These are phyloP conservation scores for Candida nanaspora DNA, from an alignment of 805 yeast species.

Conservation along the genomic window DNA sequence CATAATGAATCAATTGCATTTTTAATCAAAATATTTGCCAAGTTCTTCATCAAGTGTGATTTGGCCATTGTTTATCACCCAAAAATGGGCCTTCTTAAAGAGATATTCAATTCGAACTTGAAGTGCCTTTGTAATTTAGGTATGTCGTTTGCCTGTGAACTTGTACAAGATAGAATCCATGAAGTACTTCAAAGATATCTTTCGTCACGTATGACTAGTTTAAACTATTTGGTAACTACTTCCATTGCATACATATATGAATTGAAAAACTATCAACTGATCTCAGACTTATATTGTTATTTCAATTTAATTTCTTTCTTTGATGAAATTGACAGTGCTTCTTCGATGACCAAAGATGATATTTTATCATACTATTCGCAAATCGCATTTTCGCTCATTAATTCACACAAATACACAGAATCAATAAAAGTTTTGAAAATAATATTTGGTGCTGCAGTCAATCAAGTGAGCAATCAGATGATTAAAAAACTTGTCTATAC, in stretches of 20 bases:
- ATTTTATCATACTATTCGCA: constrained; percentile 12
- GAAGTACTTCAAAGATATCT: background rate
- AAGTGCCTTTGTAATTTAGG: background rate
- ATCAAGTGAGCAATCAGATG: background rate
- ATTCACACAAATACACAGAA: constrained; percentile 7
- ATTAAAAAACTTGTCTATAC: constrained; percentile 1
- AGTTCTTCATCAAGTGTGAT: background rate
- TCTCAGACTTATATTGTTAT: constrained; percentile 2
- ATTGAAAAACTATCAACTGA: background rate
- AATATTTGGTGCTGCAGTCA: constrained; percentile 11
- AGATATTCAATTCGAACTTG: background rate
- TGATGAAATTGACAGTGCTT: constrained; percentile 8
- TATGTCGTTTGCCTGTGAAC: background rate
- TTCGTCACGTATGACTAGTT: background rate
- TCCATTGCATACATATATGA: constrained; percentile 5
- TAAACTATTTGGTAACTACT: constrained; percentile 5
- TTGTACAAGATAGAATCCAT: background rate
- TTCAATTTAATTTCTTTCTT: constrained; percentile 3
- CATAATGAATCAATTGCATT: background rate
- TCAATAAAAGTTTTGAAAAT: constrained; percentile 14
- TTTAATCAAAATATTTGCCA: background rate
- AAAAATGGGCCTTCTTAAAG: background rate
- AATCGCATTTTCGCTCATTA: constrained; percentile 12
- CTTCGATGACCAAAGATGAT: constrained; percentile 2
- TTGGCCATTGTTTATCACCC: background rate